Evolutionary conservation across 2,329 filamentous ascomycete genomes (phyloP), one percentile per base, ranked within the genome.

Genomic region (Epichloe baconii): DNA sequence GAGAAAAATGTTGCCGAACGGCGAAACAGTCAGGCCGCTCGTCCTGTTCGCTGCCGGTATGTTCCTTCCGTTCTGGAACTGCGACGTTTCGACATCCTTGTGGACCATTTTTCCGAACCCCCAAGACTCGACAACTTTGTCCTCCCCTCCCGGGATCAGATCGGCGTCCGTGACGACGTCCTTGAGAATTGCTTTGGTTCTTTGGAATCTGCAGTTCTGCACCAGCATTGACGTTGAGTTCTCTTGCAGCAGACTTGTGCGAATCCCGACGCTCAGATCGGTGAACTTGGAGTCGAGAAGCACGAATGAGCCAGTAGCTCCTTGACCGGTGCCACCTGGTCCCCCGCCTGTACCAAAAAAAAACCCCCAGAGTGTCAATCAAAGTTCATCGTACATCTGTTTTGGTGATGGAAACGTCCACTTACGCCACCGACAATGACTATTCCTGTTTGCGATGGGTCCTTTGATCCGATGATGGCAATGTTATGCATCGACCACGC

Each of bases 401-500:
- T 8, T 31, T 31, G 26, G 26, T n/a, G 14, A 15, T 38, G 10
- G 11, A 40, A 10, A 17, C 37, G 17, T 31, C 17, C 15, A 40
- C 37, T 40, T 40, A 40, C 45, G 11, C 44, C 35, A n/a, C 45
- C 45, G 3, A 49, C 31, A 2, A 38, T 48, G 41, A 31, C 41
- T 19, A 49, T 42, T 12, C 55, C 43, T 51, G 50, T 26, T 48
- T 50, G 23, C 26, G 51, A 52, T 21, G 49, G 49, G 42, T 48
- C 37, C 1, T 15, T 40, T 40, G 37, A 40, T 40, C 37, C 37
- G 37, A 40, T 41, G 19, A 60, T 58, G 34, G 66, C 84, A 50
- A 87, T 68, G 15, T 81, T 84, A 40, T 85, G 83, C 70, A 86
- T 83, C 79, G 78, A 82, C 38, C 38, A 40, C n/a, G 37, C 78